Base-by-base conservation (phyloP, 1,139 yeast species). In the Lodderomyces jiufengensis region DNA sequence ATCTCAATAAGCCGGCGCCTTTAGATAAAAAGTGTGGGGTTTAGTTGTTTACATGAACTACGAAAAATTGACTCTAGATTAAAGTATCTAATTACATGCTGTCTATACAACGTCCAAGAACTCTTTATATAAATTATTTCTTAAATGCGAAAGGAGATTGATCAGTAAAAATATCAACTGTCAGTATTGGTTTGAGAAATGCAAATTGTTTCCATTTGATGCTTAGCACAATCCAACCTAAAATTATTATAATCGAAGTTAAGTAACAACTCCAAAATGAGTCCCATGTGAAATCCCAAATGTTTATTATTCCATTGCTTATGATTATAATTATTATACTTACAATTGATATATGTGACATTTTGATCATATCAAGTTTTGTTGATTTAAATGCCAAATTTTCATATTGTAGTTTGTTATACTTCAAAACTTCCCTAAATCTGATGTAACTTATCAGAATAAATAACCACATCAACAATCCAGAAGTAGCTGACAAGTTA, bases 391-490 rank as follows among this genome's bases (percentile, higher is more conserved):
- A 45, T 5, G 32, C 22, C 9, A 43, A 33, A 8, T 30, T 11
- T 8, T 25, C 12, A 27, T 42, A 33, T 4, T 24, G 20, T 9
- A 43, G 12, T 7, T 27, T 24, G 34, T 43, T 38, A 18, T 27
- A 36, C 9, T 31, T 11, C 22, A 46, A 37, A 8, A 41, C 34
- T 28, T 33, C 24, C 21, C 44, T 30, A 27, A 47, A 48, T 13
- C 48, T 38, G 9, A 49, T 28, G 32, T 49, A 49, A 22, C 47
- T 36, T 1, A 47, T 32, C 40, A 43, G 41, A 4, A 49, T 40
- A 23, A 44, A 46, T 10, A 47, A 30, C 61, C 61, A 56, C 59
- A 55, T 53, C 15, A 55, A 39, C 32, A 55, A 41, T 8, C 59
- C 60, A 1, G 57, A 51, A 31, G 53, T 48, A 1, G 60, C 51